A percentile compares a stretch with the other conserved stretches of the same genome.
phyloP scores from a whole-genome alignment of 805 yeast genomes.

The Lachancea nothofagi region DNA sequence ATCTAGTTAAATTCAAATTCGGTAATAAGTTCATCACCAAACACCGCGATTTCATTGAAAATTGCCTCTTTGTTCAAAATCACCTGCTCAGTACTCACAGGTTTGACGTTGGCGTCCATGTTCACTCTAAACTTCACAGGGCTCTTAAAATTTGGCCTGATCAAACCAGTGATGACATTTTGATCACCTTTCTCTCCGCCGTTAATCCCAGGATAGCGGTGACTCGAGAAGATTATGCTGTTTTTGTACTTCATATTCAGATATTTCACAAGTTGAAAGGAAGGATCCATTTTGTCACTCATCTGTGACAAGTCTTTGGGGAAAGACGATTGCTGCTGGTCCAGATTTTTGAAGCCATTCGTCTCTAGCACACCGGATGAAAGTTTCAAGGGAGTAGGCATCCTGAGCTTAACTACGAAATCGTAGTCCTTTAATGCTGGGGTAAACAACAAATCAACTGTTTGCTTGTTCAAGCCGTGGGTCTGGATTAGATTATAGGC shows the following conservation, averaged over 20 bases:
- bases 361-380: conserved; percentile 54
- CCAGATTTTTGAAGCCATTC: conserved; percentile 56
- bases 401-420: conserved; percentile 58
- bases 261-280: conserved; percentile 53
- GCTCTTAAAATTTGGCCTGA: conserved; percentile 59
- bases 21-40: conserved; percentile 62
- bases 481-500: conserved; percentile 51
- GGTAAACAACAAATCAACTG: conserved; percentile 57
- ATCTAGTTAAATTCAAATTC: conserved; percentile 31
- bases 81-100: conserved; percentile 48
- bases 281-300: conserved; percentile 52
- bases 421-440: conserved; percentile 85
- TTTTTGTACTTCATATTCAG: conserved; percentile 60
- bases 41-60: conserved; percentile 60
- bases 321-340: conserved; percentile 26
- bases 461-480: conserved; percentile 39
- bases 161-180: conserved; percentile 72
- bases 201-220: conserved; percentile 46
- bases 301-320: conserved; percentile 37
- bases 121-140: conserved; percentile 74
- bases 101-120: conserved; percentile 66
- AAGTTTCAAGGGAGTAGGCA: conserved; percentile 38
- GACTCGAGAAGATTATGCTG: conserved; percentile 62
- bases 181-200: conserved; percentile 49
- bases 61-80: conserved; percentile 65